phyloP scores from a whole-genome alignment of 2,329 filamentous ascomycete species.

The Fusarium duplospermum region DNA sequence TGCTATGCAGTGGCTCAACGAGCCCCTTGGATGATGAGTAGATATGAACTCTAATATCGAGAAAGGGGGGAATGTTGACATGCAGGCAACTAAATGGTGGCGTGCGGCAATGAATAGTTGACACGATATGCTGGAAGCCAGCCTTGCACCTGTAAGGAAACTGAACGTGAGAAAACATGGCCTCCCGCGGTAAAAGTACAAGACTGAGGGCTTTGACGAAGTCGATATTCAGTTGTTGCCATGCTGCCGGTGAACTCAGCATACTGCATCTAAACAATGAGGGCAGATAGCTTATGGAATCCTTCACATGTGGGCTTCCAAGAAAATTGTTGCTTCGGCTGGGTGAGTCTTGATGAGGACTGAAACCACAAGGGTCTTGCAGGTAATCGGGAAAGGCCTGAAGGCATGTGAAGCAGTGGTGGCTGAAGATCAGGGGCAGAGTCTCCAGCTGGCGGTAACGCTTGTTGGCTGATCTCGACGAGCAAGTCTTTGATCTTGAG shows the following conservation, averaged over 20 bases:
- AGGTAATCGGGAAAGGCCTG: background rate
- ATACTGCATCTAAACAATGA: background rate
- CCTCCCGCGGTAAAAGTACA: background rate
- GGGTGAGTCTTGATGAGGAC: background rate
- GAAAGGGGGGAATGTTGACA: background rate
- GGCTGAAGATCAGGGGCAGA: background rate
- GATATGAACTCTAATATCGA: background rate
- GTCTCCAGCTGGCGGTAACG: background rate
- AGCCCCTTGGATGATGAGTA: constrained; percentile 13
- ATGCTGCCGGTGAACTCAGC: background rate
- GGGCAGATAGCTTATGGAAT: background rate
- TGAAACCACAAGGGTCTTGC: background rate
- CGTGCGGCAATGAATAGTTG: background rate
- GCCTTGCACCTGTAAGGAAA: background rate
- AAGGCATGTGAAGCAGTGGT: background rate
- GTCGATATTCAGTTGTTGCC: background rate
- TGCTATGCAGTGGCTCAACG: constrained; percentile 4
- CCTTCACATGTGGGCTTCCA: background rate
- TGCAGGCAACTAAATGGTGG: background rate
- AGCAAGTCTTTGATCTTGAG: background rate
- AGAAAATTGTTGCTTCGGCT: background rate
- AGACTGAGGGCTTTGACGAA: background rate
- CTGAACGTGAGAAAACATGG: background rate
- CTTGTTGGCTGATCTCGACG: background rate
- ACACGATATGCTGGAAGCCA: background rate